phyloP scores from a whole-genome alignment of 257 asterid species.

The Marsdenia floribunda region DNA sequence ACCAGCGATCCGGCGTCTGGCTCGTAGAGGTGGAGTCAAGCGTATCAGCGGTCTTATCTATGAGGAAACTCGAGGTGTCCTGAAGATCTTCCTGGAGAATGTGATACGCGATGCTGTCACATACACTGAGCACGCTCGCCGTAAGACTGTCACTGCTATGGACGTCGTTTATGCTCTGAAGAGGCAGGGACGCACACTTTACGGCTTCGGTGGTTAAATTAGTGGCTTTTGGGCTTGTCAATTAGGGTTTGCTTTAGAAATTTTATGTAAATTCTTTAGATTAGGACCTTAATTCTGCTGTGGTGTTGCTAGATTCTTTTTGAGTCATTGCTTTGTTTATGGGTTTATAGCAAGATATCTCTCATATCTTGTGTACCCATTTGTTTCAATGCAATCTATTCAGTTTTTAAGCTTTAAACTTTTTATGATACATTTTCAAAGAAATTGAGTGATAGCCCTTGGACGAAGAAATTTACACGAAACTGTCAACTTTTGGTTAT shows the following conservation, averaged over 20 bases:
- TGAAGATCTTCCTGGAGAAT: conserved; percentile 29
- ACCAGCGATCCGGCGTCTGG: conserved; percentile 52
- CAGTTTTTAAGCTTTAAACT: background rate
- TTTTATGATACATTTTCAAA: too few species aligned
- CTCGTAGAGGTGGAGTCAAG: conserved; percentile 54
- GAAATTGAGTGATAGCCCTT: too few species aligned
- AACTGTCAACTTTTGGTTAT: too few species aligned
- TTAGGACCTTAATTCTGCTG: background rate
- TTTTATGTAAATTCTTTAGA: background rate
- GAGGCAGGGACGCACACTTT: conserved; percentile 53
- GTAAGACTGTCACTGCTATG: conserved; percentile 49
- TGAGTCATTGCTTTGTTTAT: background rate
- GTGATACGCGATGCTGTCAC: conserved; percentile 32
- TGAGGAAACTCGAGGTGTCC: conserved; percentile 39
- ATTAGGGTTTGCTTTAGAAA: background rate
- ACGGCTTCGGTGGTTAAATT: conserved; percentile 48
- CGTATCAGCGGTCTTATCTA: conserved; percentile 57
- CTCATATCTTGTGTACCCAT: background rate
- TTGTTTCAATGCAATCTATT: background rate
- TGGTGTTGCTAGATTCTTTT: background rate
- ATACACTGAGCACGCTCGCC: conserved; percentile 33
- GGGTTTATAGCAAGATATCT: background rate
- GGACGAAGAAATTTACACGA: too few species aligned
- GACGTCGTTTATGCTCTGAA: conserved; percentile 51
- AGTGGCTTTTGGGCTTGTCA: too few species aligned